A percentile compares a stretch with the other conserved stretches of the same genome.
Conservation (phyloP, 2,329 filamentous ascomycete species). For the Niveomyces coronatus region DNA sequence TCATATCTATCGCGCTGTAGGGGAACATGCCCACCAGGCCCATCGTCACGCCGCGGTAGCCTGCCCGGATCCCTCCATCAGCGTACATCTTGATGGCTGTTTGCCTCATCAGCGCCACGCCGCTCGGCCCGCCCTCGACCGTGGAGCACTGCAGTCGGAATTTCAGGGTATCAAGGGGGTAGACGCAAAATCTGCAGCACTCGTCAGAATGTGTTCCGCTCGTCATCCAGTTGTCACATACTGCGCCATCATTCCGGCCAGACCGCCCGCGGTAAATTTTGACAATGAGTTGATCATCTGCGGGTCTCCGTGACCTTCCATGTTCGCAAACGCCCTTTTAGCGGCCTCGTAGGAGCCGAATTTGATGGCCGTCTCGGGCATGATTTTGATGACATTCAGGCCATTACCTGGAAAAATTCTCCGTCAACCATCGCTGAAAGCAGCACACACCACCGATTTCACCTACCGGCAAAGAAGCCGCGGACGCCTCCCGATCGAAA, state of each 20-base stretch:
- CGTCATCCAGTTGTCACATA: slow-evolving; percentile 31
- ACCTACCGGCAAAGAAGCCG: slow-evolving; percentile 83
- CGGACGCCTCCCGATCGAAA: slow-evolving; percentile 79
- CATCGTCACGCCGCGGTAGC: slow-evolving; percentile 89
- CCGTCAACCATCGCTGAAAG: slow-evolving; percentile 9
- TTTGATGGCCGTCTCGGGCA: slow-evolving; percentile 97
- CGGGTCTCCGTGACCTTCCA: slow-evolving; percentile 82
- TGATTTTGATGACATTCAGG: slow-evolving; percentile 92
- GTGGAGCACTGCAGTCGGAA: slow-evolving; percentile 87
- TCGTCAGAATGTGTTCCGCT: slow-evolving; percentile 14
- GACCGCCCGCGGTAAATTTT: slow-evolving; percentile 82
- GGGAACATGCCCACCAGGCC: slow-evolving; percentile 95
- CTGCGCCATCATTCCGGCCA: slow-evolving; percentile 92
- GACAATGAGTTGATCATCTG: slow-evolving; percentile 70
- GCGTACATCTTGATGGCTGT: slow-evolving; percentile 83
- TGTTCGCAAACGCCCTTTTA: slow-evolving; percentile 72
- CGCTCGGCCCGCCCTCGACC: slow-evolving; percentile 72
- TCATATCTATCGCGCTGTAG: slow-evolving; percentile 92
- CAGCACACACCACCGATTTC: not conserved
- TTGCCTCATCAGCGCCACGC: slow-evolving; percentile 69
- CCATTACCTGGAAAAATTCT: slow-evolving; percentile 70
- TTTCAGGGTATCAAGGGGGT: slow-evolving; percentile 79
- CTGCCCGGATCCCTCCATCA: slow-evolving; percentile 61
- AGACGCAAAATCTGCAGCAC: slow-evolving; percentile 70
- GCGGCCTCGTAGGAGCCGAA: slow-evolving; percentile 96